Base-by-base conservation (phyloP, 2,329 filamentous ascomycete species). In the Albophoma yamanashiensis region DNA sequence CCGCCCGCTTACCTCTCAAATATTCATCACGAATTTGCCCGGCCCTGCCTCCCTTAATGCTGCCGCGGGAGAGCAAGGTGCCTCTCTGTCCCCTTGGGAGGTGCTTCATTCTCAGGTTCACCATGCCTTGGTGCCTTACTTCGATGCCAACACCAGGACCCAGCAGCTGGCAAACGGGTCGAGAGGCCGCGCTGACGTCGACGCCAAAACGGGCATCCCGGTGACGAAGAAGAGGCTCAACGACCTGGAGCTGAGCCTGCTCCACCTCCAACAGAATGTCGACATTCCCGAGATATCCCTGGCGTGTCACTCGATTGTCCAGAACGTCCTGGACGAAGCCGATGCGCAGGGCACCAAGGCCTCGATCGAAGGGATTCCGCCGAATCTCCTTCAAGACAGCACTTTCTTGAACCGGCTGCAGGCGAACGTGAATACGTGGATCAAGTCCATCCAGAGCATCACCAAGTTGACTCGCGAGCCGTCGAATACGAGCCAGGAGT, bases 221-320 rank as follows among this genome's bases (percentile, higher is more conserved):
- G 91, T 93, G n/a, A 93, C 94, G 25, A 96, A 96, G 80, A 96
- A 96, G 83, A 91, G 92, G 70, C 88, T 97, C 73, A 94, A 93
- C 57, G 95, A 99, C 73, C 77, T 99, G 66, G 92, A 96, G 73
- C 81, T 96, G 67, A 94, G 89, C 66, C 78, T 99, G 68, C 82
- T 92, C 61, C 93, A 99, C 70, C 80, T 99, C 59, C 92, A 97
- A 75, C 92, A 99, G 74, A 97, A 99, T 74, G 92, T 96, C 60
- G 95, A 99, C 74, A 97, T 99, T 58, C 94, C 94, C 25, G 91
- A 96, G 67, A 83, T 97, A 58, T 89, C 90, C 22, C 79, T 99
- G 63, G 87, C 90, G 14, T 88, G 97, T 65, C 92, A 97, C 69
- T 89, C 92, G 36, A 83, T 95, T 39, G 91, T 99, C 25, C 91